Evolutionary conservation across 31 red algal genomes (phyloP).

Genomic region (Porphyra umbilicalis): DNA sequence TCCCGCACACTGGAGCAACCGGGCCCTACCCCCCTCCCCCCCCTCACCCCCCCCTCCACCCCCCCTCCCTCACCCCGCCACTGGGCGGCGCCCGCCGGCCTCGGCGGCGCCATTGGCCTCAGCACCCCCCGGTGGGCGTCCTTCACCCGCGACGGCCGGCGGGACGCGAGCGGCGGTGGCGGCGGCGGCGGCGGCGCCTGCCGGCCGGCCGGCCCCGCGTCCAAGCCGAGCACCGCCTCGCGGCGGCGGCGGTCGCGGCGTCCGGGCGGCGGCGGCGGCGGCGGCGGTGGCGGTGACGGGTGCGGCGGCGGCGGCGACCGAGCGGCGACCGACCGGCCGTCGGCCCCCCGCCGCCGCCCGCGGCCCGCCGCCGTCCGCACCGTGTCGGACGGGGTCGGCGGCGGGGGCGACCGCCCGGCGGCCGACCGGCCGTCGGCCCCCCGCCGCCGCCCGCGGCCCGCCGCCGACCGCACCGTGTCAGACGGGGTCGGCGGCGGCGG

Average conservation of each 20-base stretch:
- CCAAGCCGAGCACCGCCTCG: too few relatives aligned
- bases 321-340: not conserved
- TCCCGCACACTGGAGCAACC: not conserved
- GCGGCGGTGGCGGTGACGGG: not conserved
- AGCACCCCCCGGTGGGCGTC: not conserved
- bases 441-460: not conserved
- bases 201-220: too few relatives aligned
- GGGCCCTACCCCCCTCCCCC: not conserved
- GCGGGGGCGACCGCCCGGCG: not conserved
- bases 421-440: not conserved
- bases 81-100: not conserved
- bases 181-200: too few relatives aligned
- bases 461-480: too few relatives aligned
- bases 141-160: not conserved
- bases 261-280: not conserved
- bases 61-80: not conserved
- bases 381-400: not conserved
- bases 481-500: not conserved
- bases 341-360: not conserved
- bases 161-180: not conserved
- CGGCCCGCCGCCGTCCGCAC: too few relatives aligned
- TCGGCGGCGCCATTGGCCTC: not conserved
- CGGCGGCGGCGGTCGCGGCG: not conserved
- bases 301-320: not conserved
- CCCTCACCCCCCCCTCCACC: not conserved